These are phyloP conservation scores for Flagelloscypha sp. DNA, from an alignment of 768 basidiomycete species.

Conservation along the genomic window DNA sequence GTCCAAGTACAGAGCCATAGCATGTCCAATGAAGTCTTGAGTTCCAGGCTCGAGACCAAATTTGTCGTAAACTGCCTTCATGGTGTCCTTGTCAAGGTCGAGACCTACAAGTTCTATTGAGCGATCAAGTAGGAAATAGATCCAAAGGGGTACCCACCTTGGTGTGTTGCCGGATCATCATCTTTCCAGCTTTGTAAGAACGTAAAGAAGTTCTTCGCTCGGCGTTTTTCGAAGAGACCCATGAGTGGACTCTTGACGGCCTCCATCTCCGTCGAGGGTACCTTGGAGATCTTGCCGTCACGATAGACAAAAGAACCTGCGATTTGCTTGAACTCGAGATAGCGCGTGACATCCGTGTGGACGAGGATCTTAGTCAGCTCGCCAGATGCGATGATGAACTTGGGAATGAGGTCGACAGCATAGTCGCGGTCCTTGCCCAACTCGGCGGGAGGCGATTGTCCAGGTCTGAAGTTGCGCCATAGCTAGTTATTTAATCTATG, in stretches of 20 bases:
- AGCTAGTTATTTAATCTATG: constrained; percentile 43
- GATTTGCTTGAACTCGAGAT: constrained; percentile 99
- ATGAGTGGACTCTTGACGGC: constrained; percentile 91
- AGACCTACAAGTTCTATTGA: constrained; percentile 45
- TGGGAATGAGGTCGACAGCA: constrained; percentile 94
- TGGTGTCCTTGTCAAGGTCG: constrained; percentile 81
- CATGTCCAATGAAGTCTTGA: constrained; percentile 98
- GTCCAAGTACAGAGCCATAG: constrained; percentile 97
- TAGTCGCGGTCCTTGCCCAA: constrained; percentile 97
- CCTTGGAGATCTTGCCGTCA: constrained; percentile 94
- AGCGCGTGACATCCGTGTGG: constrained; percentile 96
- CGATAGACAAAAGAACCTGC: constrained; percentile 97
- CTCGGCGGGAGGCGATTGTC: constrained; percentile 67
- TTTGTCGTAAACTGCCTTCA: constrained; percentile 93
- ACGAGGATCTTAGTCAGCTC: constrained; percentile 97
- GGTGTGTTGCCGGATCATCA: constrained; percentile 91
- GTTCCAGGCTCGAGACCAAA: constrained; percentile 96
- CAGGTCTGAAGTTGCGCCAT: constrained; percentile 88
- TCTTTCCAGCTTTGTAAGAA: constrained; percentile 95
- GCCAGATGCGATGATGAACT: constrained; percentile 98
- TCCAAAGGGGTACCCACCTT: constrained; percentile 70
- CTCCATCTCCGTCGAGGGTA: constrained; percentile 96
- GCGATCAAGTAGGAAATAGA: constrained; percentile 3
- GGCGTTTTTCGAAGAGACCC: constrained; percentile 98
- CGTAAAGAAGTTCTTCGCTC: constrained; percentile 98